Evolutionary conservation across 2,329 filamentous ascomycete genomes (phyloP), one percentile per base, ranked within the genome.

Genomic region (Malbranchea zuffiana): DNA sequence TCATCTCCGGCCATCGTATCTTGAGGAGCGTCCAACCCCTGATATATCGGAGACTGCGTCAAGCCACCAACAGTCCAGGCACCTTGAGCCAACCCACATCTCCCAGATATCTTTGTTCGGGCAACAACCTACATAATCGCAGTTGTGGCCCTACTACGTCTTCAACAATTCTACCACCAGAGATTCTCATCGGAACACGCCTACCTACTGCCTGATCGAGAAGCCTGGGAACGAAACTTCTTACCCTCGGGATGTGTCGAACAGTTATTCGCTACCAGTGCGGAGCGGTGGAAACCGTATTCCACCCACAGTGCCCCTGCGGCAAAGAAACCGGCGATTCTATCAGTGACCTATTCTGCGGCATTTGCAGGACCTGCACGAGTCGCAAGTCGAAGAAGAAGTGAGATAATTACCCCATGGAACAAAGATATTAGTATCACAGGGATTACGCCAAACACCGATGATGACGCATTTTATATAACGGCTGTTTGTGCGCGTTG

Each of bases 181-280:
- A n/a, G n/a, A n/a, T n/a, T n/a, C n/a, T n/a, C n/a, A n/a, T n/a
- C n/a, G n/a, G n/a, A n/a, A n/a, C n/a, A n/a, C n/a, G n/a, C n/a
- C n/a, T n/a, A n/a, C n/a, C n/a, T n/a, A n/a, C n/a, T n/a, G n/a
- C n/a, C n/a, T n/a, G n/a, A n/a, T n/a, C n/a, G n/a, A n/a, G n/a
- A n/a, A n/a, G n/a, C n/a, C n/a, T n/a, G n/a, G n/a, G n/a, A n/a
- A n/a, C n/a, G n/a, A n/a, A n/a, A n/a, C n/a, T n/a, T n/a, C n/a
- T n/a, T n/a, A n/a, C n/a, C n/a, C n/a, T n/a, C n/a, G n/a, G 35
- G 8, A 48, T 48, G 46, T 48, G 46, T 37, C 39, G 44, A 24
- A 39, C 40, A 27, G 28, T 43, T 11, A 41, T 48, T 24, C 32
- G 35, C 18, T 48, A 48, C 34, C 30, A 30, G 27, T 48, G 46